These are phyloP conservation scores for Saccharomyces kudriavzevii DNA, from an alignment of 805 yeast species.

Conservation along the genomic window DNA sequence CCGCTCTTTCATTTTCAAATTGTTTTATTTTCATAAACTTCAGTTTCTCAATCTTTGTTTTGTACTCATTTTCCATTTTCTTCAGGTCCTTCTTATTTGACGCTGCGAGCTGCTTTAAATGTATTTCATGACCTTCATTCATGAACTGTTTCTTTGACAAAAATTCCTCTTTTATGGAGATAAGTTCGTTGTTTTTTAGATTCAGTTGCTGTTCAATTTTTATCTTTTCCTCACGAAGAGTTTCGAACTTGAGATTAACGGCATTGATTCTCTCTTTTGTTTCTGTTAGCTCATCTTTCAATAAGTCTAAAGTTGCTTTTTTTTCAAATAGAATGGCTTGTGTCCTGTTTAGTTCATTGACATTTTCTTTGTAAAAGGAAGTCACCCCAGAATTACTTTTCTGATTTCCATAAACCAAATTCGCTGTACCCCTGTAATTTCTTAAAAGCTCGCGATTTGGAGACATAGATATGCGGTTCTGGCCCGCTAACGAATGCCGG, in stretches of 20 bases:
- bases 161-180: constrained; percentile 24
- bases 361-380: constrained; percentile 26
- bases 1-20: constrained; percentile 27
- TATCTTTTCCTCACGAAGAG: constrained; percentile 22
- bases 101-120: constrained; percentile 27
- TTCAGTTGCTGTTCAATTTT: constrained; percentile 22
- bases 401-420: neutral
- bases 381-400: constrained; percentile 17
- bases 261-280: constrained; percentile 15
- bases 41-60: constrained; percentile 33
- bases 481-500: neutral
- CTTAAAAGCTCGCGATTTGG: neutral
- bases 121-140: constrained; percentile 29
- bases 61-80: constrained; percentile 29
- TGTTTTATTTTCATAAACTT: constrained; percentile 31
- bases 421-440: neutral
- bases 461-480: neutral
- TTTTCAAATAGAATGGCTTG: constrained; percentile 22
- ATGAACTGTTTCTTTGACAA: constrained; percentile 18
- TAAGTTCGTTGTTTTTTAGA: constrained; percentile 28
- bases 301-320: constrained; percentile 19
- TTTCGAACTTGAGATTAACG: constrained; percentile 22
- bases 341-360: constrained; percentile 23
- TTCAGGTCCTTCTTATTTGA: constrained; percentile 34
- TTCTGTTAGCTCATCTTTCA: constrained; percentile 19